Conservation (phyloP, 805 yeast genomes). For the Nakazawaea holstii region DNA sequence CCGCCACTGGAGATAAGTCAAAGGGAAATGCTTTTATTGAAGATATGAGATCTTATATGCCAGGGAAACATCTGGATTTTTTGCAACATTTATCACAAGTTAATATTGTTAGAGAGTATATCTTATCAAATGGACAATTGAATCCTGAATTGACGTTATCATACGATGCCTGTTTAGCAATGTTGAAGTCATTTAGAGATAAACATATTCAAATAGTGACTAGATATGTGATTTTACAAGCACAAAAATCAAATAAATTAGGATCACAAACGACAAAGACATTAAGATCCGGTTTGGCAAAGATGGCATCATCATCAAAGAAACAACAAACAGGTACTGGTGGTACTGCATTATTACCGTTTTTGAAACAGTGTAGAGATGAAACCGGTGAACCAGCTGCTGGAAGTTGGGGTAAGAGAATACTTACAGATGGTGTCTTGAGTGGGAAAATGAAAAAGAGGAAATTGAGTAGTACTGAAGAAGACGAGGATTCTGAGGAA, state of each 20-base stretch:
- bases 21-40: constrained; percentile 50
- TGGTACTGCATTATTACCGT: constrained; percentile 87
- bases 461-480: background rate
- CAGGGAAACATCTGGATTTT: constrained; percentile 76
- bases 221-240: constrained; percentile 77
- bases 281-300: constrained; percentile 62
- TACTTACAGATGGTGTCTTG: constrained; percentile 44
- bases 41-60: constrained; percentile 90
- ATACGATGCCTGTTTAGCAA: constrained; percentile 85
- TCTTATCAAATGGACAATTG: constrained; percentile 30
- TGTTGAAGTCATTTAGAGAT: constrained; percentile 84
- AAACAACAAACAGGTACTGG: constrained; percentile 81
- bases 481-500: background rate
- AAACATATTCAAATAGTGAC: constrained; percentile 92
- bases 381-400: constrained; percentile 95
- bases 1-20: constrained; percentile 57
- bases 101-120: constrained; percentile 62
- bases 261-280: constrained; percentile 48
- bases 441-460: constrained; percentile 14
- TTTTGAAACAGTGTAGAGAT: constrained; percentile 91
- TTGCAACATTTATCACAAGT: constrained; percentile 52
- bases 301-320: constrained; percentile 33
- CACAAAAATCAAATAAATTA: constrained; percentile 46
- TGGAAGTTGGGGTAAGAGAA: constrained; percentile 82
- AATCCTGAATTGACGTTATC: constrained; percentile 59